A percentile compares a stretch with the other conserved stretches of the same genome.
These are phyloP conservation scores for Calonectria hongkongensis DNA, from an alignment of 2,329 filamentous ascomycete species.

Conservation along the genomic window DNA sequence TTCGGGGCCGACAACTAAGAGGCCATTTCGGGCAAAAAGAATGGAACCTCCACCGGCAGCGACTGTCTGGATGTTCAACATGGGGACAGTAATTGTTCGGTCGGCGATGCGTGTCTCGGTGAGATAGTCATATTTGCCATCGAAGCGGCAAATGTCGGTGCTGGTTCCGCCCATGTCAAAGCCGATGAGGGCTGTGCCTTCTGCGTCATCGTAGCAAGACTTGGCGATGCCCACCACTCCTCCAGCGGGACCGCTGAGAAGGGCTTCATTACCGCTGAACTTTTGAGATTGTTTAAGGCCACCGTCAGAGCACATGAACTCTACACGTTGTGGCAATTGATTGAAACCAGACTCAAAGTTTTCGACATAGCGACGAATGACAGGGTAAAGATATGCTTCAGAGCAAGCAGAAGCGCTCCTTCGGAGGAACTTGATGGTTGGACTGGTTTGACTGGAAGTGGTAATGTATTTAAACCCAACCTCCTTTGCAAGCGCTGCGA, in stretches of 20 bases:
- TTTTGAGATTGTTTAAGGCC: constrained; percentile 69
- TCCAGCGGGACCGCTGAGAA: constrained; percentile 81
- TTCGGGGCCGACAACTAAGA: constrained; percentile 82
- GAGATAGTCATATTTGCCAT: constrained; percentile 82
- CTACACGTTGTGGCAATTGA: constrained; percentile 73
- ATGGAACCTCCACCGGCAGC: constrained; percentile 69
- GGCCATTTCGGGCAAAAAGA: constrained; percentile 80
- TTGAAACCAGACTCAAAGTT: constrained; percentile 79
- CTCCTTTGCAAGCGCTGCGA: constrained; percentile 83
- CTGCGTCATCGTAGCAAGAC: constrained; percentile 79
- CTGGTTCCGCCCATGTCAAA: constrained; percentile 76
- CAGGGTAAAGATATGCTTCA: constrained; percentile 83
- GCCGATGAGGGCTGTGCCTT: constrained; percentile 76
- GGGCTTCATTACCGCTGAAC: constrained; percentile 79
- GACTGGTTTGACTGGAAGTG: constrained; percentile 78
- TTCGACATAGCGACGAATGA: constrained; percentile 81
- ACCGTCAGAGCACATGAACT: constrained; percentile 80
- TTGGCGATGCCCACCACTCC: constrained; percentile 83
- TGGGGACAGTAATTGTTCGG: constrained; percentile 81
- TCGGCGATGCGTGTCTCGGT: constrained; percentile 82
- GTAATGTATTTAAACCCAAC: constrained; percentile 84
- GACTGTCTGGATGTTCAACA: constrained; percentile 84
- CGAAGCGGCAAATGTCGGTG: constrained; percentile 82
- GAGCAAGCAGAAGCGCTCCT: constrained; percentile 81
- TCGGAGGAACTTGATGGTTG: constrained; percentile 82